A percentile compares a stretch with the other conserved stretches of the same genome.
Evolutionary conservation across 1,139 yeast genomes (phyloP).

Genomic region (Pichia cactophila): DNA sequence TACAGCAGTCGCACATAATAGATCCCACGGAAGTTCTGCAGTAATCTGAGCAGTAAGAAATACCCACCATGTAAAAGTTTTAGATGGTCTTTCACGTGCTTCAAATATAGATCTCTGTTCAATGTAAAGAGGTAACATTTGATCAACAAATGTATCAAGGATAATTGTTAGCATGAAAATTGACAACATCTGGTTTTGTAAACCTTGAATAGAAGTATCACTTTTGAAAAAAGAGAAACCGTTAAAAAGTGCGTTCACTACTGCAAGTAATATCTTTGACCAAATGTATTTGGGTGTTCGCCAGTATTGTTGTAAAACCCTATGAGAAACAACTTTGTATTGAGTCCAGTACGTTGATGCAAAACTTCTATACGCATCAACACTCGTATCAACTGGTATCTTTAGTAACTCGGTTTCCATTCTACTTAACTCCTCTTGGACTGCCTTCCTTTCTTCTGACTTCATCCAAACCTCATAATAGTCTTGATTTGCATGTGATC

Average conservation of each 20-base stretch:
- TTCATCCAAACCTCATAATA: conserved; percentile 42
- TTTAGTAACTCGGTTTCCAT: conserved; percentile 23
- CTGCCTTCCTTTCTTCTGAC: conserved; percentile 31
- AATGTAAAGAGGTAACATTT: conserved; percentile 65
- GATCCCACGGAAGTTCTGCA: conserved; percentile 72
- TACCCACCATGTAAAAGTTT: conserved; percentile 44
- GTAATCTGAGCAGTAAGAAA: conserved; percentile 56
- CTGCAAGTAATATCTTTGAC: conserved; percentile 51
- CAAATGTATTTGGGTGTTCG: conserved; percentile 69
- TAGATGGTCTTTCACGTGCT: conserved; percentile 80
- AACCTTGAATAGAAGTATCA: conserved; percentile 48
- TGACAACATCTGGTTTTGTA: conserved; percentile 61
- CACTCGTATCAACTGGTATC: conserved; percentile 22
- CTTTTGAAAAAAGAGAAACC: conserved; percentile 75
- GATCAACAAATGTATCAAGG: conserved; percentile 59
- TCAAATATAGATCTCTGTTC: conserved; percentile 74
- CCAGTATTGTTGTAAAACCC: conserved; percentile 62
- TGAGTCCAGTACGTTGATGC: conserved; percentile 45
- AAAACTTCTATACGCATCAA: conserved; percentile 38
- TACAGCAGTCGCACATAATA: conserved; percentile 53
- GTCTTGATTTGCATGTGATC: conserved; percentile 40
- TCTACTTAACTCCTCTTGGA: conserved; percentile 23
- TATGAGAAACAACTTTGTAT: conserved; percentile 41
- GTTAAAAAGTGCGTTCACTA: conserved; percentile 51
- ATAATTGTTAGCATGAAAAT: conserved; percentile 60